Base-by-base conservation (phyloP, 2,329 filamentous ascomycete species). In the Penicillium sp. region DNA sequence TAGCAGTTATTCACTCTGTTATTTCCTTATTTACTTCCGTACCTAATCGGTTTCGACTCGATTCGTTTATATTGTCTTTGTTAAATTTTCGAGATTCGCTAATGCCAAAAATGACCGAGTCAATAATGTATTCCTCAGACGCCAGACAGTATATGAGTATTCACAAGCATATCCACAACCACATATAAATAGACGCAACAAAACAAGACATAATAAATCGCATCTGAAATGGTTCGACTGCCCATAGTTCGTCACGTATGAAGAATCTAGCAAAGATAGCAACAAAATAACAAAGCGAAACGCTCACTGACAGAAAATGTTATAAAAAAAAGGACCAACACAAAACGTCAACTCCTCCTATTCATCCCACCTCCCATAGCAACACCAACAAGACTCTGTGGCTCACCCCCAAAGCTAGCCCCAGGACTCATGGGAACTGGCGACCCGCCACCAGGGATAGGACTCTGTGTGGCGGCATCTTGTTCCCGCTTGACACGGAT, bases 401-500 rank as follows among this genome's bases (percentile, higher is more conserved):
- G 70, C 37, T 66, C 69, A n/a, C 61, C 65, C 9, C 63, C 63
- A 37, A 69, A 65, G 31, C 60, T 67, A 26, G 63, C 59, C 13
- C 60, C 64, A 10, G 58, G 52, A 29, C 52, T 61, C 9, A 37
- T 57, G 3, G 45, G 38, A 22, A 50, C 29, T 2, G 60, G 60
- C 11, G 63, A 62, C 5, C 59, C 61, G 2, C 64, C 48, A 24
- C 61, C 61, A 3, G 65, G 64, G 1, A 63, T 56, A 20, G 67
- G 67, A 50, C 68, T 69, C 34, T 63, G 59, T 34, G 61, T 10
- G 2, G 63, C 63, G 2, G 62, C 63, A 38, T 79, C 76, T 56
- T 75, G 78, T 56, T 86, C 91, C 57, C 87, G 83, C 71, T 88
- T 87, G 47, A 95, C 86, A 47, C 93, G 83, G 63, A 89, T 87